Evolutionary conservation across 2,329 filamentous ascomycete species (phyloP), one percentile per base, ranked within the genome.

Genomic region (Scorias spongiosa): DNA sequence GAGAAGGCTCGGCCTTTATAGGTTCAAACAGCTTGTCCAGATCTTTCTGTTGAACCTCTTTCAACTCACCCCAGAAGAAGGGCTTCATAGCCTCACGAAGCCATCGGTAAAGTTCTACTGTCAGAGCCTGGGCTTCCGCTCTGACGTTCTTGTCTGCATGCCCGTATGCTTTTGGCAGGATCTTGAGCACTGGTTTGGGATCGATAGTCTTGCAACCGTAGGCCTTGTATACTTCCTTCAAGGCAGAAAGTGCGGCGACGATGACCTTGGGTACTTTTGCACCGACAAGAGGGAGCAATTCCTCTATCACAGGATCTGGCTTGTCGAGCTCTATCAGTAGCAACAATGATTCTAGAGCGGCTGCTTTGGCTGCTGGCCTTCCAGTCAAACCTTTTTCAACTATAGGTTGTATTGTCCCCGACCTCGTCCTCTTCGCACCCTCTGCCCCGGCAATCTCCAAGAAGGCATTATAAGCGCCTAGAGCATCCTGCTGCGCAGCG

Each of bases 81-180:
- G 89, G 86, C 62, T 98, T 98, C 80, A 98, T 95, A 10, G 89
- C 89, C 51, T 98, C 91, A 52, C 89, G 83, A 29, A 98, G 71
- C 91, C 93, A 98, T 63, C 91, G 74, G 64, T 98, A 98, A 46
- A 98, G 76, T 60, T 98, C 93, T 40, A 95, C 85, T 0, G 89
- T 83, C 45, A 98, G 70, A 54, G 82, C 87, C 40, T 91, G 91
- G 26, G 88, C 87, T 62, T 95, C 91, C 2, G 88, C 87, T 63
- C 91, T 81, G 12, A 98, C 85, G 60, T 96, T 96, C 66, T 98
- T 98, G 71, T 98, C 91, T 29, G 91, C 89, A 61, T 96, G 91
- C 15, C 85, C 86, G 59, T 95, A 98, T 2, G 81, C 81, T 59
- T 94, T 93, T 2, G 91, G 87, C 2, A 98, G 70, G 10, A 76